phyloP scores from a whole-genome alignment of 1,284 basidiomycete genomes.

The Ceratobasidium sp. region DNA sequence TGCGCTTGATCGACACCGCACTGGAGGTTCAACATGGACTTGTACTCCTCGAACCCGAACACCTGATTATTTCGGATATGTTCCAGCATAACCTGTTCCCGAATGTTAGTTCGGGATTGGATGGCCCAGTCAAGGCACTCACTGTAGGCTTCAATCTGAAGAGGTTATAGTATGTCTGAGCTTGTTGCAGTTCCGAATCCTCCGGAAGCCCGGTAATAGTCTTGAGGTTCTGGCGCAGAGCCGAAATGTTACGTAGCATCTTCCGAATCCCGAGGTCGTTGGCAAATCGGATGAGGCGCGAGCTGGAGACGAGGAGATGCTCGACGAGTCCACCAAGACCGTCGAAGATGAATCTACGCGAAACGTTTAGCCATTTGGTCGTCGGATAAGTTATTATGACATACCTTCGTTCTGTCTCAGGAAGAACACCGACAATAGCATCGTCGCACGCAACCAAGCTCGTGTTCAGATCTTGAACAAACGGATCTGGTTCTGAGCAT shows the following conservation, averaged over 20 bases:
- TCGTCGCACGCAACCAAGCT: slow-evolving; percentile 86
- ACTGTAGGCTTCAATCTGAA: slow-evolving; percentile 83
- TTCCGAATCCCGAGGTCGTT: slow-evolving; percentile 89
- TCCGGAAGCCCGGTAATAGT: slow-evolving; percentile 70
- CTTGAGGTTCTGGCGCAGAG: slow-evolving; percentile 93
- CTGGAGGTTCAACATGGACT: slow-evolving; percentile 87
- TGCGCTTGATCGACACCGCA: slow-evolving; percentile 79
- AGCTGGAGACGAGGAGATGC: slow-evolving; percentile 81
- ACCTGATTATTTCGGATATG: slow-evolving; percentile 71
- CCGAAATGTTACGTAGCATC: slow-evolving; percentile 90
- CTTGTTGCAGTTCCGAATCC: slow-evolving; percentile 79
- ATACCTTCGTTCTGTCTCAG: slow-evolving; percentile 75
- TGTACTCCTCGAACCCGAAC: slow-evolving; percentile 92
- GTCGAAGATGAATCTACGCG: slow-evolving; percentile 82
- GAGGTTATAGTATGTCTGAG: slow-evolving; percentile 85
- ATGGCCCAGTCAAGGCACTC: slow-evolving; percentile 51
- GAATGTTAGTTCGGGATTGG: not conserved
- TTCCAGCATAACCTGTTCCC: slow-evolving; percentile 78
- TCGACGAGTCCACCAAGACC: slow-evolving; percentile 92
- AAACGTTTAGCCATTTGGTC: slow-evolving; percentile 6
- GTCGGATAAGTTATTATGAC: slow-evolving; percentile 51
- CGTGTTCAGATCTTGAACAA: slow-evolving; percentile 88
- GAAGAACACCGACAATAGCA: slow-evolving; percentile 72
- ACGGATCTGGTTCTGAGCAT: slow-evolving; percentile 90
- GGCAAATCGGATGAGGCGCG: slow-evolving; percentile 76